Conservation (phyloP, 1,284 basidiomycete species). For the Sphagnurus paluster region DNA sequence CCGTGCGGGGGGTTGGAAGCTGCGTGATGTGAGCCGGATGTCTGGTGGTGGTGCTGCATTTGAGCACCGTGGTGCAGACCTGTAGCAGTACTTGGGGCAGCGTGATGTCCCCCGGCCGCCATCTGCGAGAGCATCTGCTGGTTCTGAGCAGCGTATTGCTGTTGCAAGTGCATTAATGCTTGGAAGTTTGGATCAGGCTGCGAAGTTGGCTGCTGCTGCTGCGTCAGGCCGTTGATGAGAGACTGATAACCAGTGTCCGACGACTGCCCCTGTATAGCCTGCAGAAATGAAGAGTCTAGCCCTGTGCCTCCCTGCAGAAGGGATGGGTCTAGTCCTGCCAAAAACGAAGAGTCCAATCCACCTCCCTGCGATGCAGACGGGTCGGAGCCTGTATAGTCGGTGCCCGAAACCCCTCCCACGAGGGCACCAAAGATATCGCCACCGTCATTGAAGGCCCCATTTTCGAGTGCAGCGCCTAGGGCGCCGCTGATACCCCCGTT, state of each 20-base stretch:
- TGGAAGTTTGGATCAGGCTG: slow-evolving; percentile 3
- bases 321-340: no score
- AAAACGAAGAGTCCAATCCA: no score
- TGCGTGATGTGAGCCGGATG: background rate
- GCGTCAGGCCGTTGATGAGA: background rate
- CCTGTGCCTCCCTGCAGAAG: no score
- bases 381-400: no score
- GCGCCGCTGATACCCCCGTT: slow-evolving; percentile 5
- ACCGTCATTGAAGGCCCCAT: background rate
- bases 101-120: background rate
- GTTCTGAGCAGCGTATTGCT: slow-evolving; percentile 5
- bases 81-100: background rate
- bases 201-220: slow-evolving; percentile 4
- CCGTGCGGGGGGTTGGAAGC: background rate
- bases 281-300: background rate
- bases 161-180: slow-evolving; percentile 9
- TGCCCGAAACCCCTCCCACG: background rate
- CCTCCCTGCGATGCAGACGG: no score
- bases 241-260: slow-evolving; percentile 3
- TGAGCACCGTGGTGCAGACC: no score
- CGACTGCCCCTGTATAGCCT: background rate
- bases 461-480: slow-evolving; percentile 8
- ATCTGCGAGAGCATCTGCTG: background rate
- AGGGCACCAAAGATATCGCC: background rate
- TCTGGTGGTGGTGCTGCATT: slow-evolving; percentile 2